Percentiles rank a stretch among this genome's conserved stretches.
Conservation (phyloP, 768 basidiomycete species). For the Leccinellum albellum region DNA sequence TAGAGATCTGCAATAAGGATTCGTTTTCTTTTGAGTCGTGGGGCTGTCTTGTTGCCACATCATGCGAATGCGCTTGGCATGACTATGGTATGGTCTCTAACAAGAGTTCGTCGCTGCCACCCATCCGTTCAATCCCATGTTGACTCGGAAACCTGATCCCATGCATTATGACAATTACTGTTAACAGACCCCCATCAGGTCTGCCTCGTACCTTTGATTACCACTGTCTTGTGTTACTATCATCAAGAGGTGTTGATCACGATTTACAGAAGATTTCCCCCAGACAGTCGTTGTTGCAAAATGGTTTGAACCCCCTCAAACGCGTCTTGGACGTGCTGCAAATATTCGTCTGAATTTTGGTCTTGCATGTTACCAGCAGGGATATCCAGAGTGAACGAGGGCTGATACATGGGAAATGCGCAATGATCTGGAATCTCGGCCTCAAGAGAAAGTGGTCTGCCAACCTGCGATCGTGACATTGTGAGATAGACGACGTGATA, state of each 20-base stretch:
- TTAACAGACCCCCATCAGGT: slow-evolving; percentile 45
- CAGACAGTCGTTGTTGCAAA: slow-evolving; percentile 18
- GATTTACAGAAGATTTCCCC: background rate
- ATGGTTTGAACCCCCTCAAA: slow-evolving; percentile 34
- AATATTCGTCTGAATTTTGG: slow-evolving; percentile 60
- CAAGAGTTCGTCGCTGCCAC: slow-evolving; percentile 58
- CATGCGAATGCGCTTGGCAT: background rate
- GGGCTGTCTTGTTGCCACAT: slow-evolving; percentile 3
- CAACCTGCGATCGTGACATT: slow-evolving; percentile 39
- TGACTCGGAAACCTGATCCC: slow-evolving; percentile 49
- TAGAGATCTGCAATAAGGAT: slow-evolving; percentile 61
- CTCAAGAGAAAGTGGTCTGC: slow-evolving; percentile 52
- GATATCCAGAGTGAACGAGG: slow-evolving; percentile 79
- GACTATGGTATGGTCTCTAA: background rate
- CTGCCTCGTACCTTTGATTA: background rate
- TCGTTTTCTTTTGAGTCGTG: slow-evolving; percentile 38
- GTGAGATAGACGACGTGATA: background rate
- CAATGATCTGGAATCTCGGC: slow-evolving; percentile 72
- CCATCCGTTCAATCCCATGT: slow-evolving; percentile 38
- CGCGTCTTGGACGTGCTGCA: slow-evolving; percentile 40
- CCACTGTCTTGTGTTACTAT: background rate
- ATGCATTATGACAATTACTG: slow-evolving; percentile 54
- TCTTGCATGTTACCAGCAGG: slow-evolving; percentile 71
- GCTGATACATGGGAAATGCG: slow-evolving; percentile 69
- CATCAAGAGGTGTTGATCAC: background rate